phyloP scores from a whole-genome alignment of 2,329 filamentous ascomycete species.

The Fusarium odoratissimum region DNA sequence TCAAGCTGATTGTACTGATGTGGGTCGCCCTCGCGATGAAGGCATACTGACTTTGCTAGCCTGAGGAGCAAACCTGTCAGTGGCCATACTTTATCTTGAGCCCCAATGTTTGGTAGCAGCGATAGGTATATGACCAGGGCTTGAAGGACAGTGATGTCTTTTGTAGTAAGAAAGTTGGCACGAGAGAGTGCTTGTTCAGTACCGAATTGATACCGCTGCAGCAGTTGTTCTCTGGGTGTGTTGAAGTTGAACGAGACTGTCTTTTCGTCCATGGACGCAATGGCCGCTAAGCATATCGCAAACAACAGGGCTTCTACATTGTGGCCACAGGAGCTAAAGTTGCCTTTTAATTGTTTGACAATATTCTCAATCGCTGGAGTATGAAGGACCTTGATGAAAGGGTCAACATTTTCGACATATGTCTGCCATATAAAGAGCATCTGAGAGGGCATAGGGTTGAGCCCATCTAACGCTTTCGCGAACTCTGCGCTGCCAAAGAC shows the following conservation, averaged over 20 bases:
- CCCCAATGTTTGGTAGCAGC: slow-evolving; percentile 34
- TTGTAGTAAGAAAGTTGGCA: slow-evolving; percentile 37
- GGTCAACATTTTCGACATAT: slow-evolving; percentile 47
- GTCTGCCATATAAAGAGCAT: slow-evolving; percentile 47
- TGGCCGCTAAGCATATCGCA: slow-evolving; percentile 43
- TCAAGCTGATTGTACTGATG: slow-evolving; percentile 5
- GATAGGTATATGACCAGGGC: slow-evolving; percentile 45
- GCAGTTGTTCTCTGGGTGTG: slow-evolving; percentile 22
- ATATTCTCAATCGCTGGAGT: slow-evolving; percentile 29
- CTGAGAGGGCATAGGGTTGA: slow-evolving; percentile 45
- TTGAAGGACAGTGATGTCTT: slow-evolving; percentile 42
- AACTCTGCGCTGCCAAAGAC: slow-evolving; percentile 30
- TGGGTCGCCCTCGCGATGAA: slow-evolving; percentile 24
- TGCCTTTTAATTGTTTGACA: slow-evolving; percentile 32
- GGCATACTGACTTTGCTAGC: slow-evolving; percentile 35
- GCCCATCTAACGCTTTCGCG: slow-evolving; percentile 15
- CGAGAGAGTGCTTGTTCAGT: slow-evolving; percentile 43
- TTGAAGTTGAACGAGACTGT: slow-evolving; percentile 33
- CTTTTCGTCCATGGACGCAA: slow-evolving; percentile 41
- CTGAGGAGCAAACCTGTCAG: slow-evolving; percentile 42
- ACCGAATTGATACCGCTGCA: slow-evolving; percentile 36
- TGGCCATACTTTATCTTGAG: slow-evolving; percentile 40
- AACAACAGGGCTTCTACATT: slow-evolving; percentile 43
- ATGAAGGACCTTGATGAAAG: slow-evolving; percentile 49
- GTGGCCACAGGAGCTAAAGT: slow-evolving; percentile 33